phyloP scores from a whole-genome alignment of 306 rosid genomes.

The Luffa acutangula region DNA sequence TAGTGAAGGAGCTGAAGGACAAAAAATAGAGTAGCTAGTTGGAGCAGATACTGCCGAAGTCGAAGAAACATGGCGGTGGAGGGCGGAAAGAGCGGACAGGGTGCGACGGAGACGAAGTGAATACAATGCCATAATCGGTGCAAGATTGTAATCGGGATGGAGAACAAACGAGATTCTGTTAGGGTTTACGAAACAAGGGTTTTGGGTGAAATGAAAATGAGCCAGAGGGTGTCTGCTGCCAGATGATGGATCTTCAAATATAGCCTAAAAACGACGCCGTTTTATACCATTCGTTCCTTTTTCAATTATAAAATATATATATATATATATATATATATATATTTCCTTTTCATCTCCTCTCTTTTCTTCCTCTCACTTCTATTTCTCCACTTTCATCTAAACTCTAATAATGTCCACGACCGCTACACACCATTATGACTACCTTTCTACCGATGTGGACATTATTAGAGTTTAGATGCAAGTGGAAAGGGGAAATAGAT shows the following conservation, averaged over 20 bases:
- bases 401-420: too few relatives aligned
- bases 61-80: conserved; percentile 24
- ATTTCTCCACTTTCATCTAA: too few relatives aligned
- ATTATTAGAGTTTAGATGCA: too few relatives aligned
- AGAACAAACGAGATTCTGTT: not conserved
- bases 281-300: too few relatives aligned
- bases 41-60: not conserved
- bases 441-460: too few relatives aligned
- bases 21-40: not conserved
- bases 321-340: too few relatives aligned
- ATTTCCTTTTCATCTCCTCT: too few relatives aligned
- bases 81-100: conserved; percentile 20
- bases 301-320: too few relatives aligned
- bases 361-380: too few relatives aligned
- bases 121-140: conserved; percentile 44
- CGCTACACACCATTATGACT: too few relatives aligned
- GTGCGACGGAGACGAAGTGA: conserved; percentile 46
- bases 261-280: too few relatives aligned
- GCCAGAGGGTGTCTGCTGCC: not conserved
- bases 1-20: conserved; percentile 7
- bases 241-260: not conserved
- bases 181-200: conserved; percentile 17
- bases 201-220: not conserved
- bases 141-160: not conserved
- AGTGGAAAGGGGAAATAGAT: too few relatives aligned